Evolutionary conservation across 176 grass and related monocot species (phyloP), one percentile per base, ranked within the genome.

Genomic region (Carex kokanica): DNA sequence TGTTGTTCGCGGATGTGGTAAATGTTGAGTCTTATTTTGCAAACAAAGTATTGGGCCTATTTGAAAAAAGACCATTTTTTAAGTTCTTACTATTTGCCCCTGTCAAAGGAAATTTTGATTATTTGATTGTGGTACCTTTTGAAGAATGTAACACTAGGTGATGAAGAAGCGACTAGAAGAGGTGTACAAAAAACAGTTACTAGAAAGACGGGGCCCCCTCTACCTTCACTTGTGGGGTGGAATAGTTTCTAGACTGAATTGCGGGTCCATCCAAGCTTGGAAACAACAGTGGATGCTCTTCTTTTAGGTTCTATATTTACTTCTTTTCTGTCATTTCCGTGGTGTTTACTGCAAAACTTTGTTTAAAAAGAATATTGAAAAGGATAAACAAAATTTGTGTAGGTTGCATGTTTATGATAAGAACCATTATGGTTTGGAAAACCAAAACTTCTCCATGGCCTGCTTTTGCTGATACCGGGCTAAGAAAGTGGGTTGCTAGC

Each of bases 221-320:
- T 80, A 93, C 92, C 69, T 98, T 98, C 63, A 88, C 89, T 58
- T 98, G 88, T 91, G 92, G 89, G 82, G 95, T 90, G 17, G 92
- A 85, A 98, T 98, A 6, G 83, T 95, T 84, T 98, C 92, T 0
- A 98, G 87, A 95, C 81, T 83, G 91, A 98, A 86, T 78, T 98
- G 36, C 78, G 83, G 25, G 45, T 98, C 4, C 91, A 98, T 89
- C 59, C 82, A 67, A 85, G 87, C 64, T 84, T 95, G 84, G 95
- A 98, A 90, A 82, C 84, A 17, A 98, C 92, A 32, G 91, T 95
- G 32, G 91, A 98, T 88, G 89, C 86, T 83, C 88, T 93, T 66
- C 92, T 98, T 77, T 85, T 89, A 98, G 90, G 95, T 98, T 86
- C 6, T 91, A 34, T 83, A 2, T 36, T 18, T 27, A 29, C 58